Base-by-base conservation (phyloP, 371 early-diverging fungal species). In the Mucor velutinosus region DNA sequence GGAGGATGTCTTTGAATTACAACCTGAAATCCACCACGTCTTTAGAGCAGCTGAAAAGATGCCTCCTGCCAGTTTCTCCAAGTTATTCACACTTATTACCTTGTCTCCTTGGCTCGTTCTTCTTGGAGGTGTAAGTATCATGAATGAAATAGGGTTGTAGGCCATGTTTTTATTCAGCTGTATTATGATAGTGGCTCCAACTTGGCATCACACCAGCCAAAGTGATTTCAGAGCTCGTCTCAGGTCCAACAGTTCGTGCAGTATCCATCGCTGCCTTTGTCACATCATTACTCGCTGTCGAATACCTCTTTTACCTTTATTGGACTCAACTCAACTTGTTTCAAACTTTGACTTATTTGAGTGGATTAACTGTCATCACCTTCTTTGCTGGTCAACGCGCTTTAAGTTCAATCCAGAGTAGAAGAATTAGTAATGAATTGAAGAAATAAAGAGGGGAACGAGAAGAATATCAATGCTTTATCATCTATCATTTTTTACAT, bases 241-340 rank as follows among this genome's bases (percentile, higher is more conserved):
- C 71, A 12, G 74, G 75, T 8, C 51, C 80, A 21, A 62, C 62
- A 25, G 49, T 58, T 27, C 74, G 76, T 23, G 63, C 87, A 29
- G 66, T 87, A n/a, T 72, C 72, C 8, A 85, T 88, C 58, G 29
- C 85, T 17, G 77, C 81, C 51, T 92, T 90, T 74, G 69, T 90
- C 51, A 80, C 70, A 19, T 79, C 88, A 14, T 73, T 92, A 30
- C 84, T 76, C 27, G 79, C 80, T 47, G 80, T 86, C 63, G 86
- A 89, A 68, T 81, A 76, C 29, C 78, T 91, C 23, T 88, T 89
- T 63, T 88, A 86, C 77, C 75, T 83, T 45, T 93, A 90, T 78
- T 93, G 92, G 92, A 82, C 86, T 15, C 71, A 81, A 45, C 78
- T 90, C 60, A 91, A 89, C 71, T 70, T 93, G 49, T 89, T 92